A percentile compares a stretch with the other conserved stretches of the same genome.
These are phyloP conservation scores for Debaryomycetaceae sp. DNA, from an alignment of 1,139 yeast genomes.

Conservation along the genomic window DNA sequence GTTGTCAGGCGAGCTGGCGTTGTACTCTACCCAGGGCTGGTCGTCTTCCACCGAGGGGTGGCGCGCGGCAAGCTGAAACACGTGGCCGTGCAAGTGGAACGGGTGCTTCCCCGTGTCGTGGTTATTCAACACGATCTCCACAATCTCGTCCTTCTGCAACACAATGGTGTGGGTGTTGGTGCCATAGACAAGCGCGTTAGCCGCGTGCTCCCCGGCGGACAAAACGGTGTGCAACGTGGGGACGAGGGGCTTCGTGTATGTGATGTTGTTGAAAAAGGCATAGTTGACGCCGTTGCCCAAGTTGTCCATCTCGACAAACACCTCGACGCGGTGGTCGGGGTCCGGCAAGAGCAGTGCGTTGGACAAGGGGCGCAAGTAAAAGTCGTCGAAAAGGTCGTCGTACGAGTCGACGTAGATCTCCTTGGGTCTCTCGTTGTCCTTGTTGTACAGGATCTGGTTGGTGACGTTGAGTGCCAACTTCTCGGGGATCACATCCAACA, in stretches of 20 bases:
- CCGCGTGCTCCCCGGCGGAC: constrained; percentile 44
- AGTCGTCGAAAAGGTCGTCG: constrained; percentile 48
- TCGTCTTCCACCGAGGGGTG: constrained; percentile 50
- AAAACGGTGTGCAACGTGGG: constrained; percentile 62
- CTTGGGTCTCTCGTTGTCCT: constrained; percentile 22
- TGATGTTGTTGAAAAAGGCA: constrained; percentile 68
- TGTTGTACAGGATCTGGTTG: constrained; percentile 50
- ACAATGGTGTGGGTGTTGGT: constrained; percentile 62
- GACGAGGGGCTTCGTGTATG: constrained; percentile 59
- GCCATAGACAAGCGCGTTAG: constrained; percentile 55
- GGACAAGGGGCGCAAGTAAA: constrained; percentile 44
- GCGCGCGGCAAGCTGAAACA: constrained; percentile 68
- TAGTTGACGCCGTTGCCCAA: constrained; percentile 70
- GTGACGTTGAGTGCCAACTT: constrained; percentile 52
- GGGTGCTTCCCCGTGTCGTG: constrained; percentile 85
- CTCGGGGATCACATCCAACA: constrained; percentile 61
- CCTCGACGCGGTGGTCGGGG: constrained; percentile 55
- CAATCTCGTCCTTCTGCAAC: constrained; percentile 55
- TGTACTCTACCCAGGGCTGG: constrained; percentile 47
- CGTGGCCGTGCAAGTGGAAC: constrained; percentile 90
- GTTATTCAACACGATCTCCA: constrained; percentile 71
- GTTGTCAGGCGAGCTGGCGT: constrained; percentile 45
- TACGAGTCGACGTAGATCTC: constrained; percentile 20
- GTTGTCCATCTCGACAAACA: constrained; percentile 63
- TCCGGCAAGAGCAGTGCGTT: constrained; percentile 43